Conservation (phyloP, 2,329 filamentous ascomycete genomes). For the Exophiala oligosperma region DNA sequence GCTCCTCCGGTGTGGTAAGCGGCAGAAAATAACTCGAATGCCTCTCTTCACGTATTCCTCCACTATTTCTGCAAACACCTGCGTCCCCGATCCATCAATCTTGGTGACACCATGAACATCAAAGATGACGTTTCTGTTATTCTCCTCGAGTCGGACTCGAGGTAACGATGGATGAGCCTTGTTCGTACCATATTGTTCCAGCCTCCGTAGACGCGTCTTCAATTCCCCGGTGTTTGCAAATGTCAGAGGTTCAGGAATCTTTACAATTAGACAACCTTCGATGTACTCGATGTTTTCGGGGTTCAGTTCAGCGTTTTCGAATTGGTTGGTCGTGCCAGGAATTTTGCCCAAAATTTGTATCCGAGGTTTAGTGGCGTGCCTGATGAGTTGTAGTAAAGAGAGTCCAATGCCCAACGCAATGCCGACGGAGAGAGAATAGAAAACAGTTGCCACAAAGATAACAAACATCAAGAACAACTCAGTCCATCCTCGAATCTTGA, state of each 20-base stretch:
- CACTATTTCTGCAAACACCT: conserved; percentile 90
- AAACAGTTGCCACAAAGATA: conserved; percentile 89
- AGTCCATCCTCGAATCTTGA: conserved; percentile 78
- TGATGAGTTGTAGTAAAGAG: conserved; percentile 84
- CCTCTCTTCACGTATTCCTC: conserved; percentile 72
- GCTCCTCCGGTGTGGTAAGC: conserved; percentile 50
- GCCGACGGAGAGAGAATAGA: conserved; percentile 90
- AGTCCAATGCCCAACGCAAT: conserved; percentile 93
- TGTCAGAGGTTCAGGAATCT: conserved; percentile 93
- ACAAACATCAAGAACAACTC: conserved; percentile 85
- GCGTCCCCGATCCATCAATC: conserved; percentile 88
- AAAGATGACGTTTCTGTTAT: conserved; percentile 91
- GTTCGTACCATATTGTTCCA: conserved; percentile 88
- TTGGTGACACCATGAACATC: conserved; percentile 97
- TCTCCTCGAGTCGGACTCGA: conserved; percentile 70
- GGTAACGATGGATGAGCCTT: conserved; percentile 85
- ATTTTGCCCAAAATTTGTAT: conserved; percentile 95
- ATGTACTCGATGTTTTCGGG: conserved; percentile 79
- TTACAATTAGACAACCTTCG: conserved; percentile 90
- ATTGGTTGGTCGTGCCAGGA: conserved; percentile 71
- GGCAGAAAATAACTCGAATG: conserved; percentile 59
- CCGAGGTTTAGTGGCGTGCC: conserved; percentile 84
- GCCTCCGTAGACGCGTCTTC: conserved; percentile 75
- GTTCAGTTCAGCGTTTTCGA: conserved; percentile 79
- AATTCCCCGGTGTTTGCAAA: conserved; percentile 96